Evolutionary conservation across 75 land plant genomes (phyloP), one percentile per base, ranked within the genome.

Genomic region (Ceratopteris richardii): DNA sequence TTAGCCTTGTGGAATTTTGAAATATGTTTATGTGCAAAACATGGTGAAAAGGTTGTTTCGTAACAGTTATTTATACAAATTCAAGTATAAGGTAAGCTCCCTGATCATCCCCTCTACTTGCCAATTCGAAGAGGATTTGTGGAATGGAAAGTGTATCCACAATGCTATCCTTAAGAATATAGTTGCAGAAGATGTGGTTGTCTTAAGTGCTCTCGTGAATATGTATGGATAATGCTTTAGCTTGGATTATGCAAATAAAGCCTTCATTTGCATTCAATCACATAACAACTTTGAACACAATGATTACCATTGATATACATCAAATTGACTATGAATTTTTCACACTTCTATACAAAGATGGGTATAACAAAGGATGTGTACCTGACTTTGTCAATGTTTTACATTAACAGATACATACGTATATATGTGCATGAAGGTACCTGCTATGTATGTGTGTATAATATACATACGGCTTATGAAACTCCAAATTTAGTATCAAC

Each of bases 211-310:
- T 46, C 71, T 69, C 29, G 52, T 69, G 33, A 44, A 43, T 31
- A 69, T 69, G 71, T 69, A 69, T 65, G 69, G 56, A 28, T 66
- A 66, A 56, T 66, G 70, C 41, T 55, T 57, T 16, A 69, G 68
- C 29, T 33, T 69, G 31, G 26, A 54, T 7, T 33, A 51, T 53
- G 71, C 71, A 44, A 44, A 37, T 37, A 30, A 36, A 43, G 43
- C 64, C 10, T 62, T 62, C 28, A 17, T 24, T 14, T 26, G 27
- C 22, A 46, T 62, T 25, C 17, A 21, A 22, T 4, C 16, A 28
- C 53, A 62, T 18, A 29, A 62, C 52, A 20, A 31, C 60, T 18
- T 58, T 51, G 60, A 58, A 58, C 33, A 17, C 42, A 2, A 37
- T 58, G 4, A 40, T 58, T 22, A 17, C 37, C 7, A 7, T 16